Base-by-base conservation (phyloP, 106 monocot species). In the Allium fistulosum region DNA sequence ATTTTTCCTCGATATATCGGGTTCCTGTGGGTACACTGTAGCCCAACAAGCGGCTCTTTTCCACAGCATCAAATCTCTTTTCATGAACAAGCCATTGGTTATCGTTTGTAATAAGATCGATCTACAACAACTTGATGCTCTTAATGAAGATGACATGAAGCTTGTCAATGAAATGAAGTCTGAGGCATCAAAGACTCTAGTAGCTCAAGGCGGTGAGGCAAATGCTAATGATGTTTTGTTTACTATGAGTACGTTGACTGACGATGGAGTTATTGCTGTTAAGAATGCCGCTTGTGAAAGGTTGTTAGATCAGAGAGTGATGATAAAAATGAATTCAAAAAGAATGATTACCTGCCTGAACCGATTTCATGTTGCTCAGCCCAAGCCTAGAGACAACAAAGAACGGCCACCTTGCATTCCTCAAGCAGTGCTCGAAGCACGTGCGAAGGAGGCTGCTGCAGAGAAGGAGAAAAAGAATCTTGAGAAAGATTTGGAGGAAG, bases 51-150 rank as follows among this genome's bases (percentile, higher is more conserved):
- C 90, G 6, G 93, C 89, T 10, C 87, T 99, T 16, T 99, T 99
- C 65, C 84, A 99, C 71, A 90, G 82, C 70, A 99, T 99, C 28
- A 99, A 93, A 73, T 79, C 82, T 6, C 61, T 87, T 48, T 99
- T 99, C 72, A 87, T 90, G 93, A 93, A 90, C 61, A 93, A 99
- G 67, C 99, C 99, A 0, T 66, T 99, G 27, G 65, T 90, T 11
- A 81, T 99, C 49, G 99, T 99, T 8, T 99, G 99, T 73, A 99
- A 93, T 63, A 99, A 99, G 87, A 99, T 87, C 73, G 99, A 99
- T 74, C 71, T 99, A 62, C 99, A 93, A 66, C 82, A 86, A 9
- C 26, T 99, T 50, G 99, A 99, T 15, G 73, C 67, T 0, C 87
- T 99, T 52, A 66, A 89, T 3, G 99, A 93, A 45, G 93, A 93